Conservation (phyloP, 208 protist genomes). For the Angomonas deanei region DNA sequence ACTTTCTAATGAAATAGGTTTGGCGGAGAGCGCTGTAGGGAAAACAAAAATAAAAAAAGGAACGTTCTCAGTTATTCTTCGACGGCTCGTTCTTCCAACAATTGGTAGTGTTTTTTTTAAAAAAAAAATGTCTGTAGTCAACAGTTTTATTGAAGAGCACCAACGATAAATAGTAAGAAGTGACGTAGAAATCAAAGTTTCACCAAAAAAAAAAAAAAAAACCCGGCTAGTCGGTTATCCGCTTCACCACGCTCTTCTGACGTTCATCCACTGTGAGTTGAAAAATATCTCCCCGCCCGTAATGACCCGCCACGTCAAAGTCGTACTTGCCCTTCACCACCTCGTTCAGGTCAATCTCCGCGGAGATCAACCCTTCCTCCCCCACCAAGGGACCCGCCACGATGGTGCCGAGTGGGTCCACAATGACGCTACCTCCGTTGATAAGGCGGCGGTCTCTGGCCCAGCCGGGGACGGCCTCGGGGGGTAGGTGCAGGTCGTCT, state of each 20-base stretch:
- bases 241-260: background rate
- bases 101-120: no score
- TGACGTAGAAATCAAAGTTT: background rate
- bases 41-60: no score
- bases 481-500: background rate
- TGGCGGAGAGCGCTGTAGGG: no score
- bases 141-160: background rate
- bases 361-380: background rate
- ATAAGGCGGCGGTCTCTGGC: background rate
- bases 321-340: background rate
- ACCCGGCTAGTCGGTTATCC: background rate
- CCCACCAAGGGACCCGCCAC: background rate
- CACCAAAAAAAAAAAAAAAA: background rate
- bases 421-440: background rate
- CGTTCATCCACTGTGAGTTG: background rate
- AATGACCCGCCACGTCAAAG: slow-evolving; percentile 1
- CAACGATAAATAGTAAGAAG: background rate
- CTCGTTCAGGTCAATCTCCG: background rate
- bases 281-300: slow-evolving; percentile 1
- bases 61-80: no score
- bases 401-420: background rate
- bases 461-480: background rate
- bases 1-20: no score
- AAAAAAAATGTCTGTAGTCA: no score
- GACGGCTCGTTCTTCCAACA: no score